Base-by-base conservation (phyloP, 441 rosid genomes). In the Croton laevigatus region DNA sequence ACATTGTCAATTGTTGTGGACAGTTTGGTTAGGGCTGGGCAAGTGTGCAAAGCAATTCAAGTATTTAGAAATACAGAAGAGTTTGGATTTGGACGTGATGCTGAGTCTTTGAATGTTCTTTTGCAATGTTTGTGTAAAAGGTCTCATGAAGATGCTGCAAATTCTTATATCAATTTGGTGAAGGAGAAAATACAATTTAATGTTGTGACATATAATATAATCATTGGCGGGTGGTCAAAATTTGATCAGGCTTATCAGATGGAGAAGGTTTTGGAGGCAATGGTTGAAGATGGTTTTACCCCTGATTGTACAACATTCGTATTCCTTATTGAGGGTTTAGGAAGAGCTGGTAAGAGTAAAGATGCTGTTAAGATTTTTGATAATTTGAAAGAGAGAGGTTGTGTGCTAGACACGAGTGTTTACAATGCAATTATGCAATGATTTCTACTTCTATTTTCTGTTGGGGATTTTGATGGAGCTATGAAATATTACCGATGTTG, bases 361-460 rank as follows among this genome's bases (percentile, higher is more conserved):
- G 91, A 89, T 59, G 92, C 97, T 49, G 76, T 87, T 78, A 72
- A 72, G 78, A 63, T 91, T 69, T 90, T 94, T 69, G 76, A 85
- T 69, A 76, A 57, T 57, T 76, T 91, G 80, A 80, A 75, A 66
- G 80, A 82, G 69, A 85, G 79, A 65, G 87, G 87, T 36, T 75
- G 58, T 72, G 80, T 78, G 63, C 82, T 83, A 0, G 87, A 89
- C 34, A 76, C 88, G 17, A 49, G 34, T 73, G 91, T 87, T 65
- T 89, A 88, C 83, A 89, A 90, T 62, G 90, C n/a, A n/a, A n/a
- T n/a, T n/a, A n/a, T n/a, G n/a, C 97, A 53, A 75, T 94, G 90
- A 90, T 94, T 69, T 81, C 76, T 72, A 94, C 90, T 75, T 91
- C 79, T 73, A 68, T 89, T 57, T n/a, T 79, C 77, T 9, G 71